phyloP scores from a whole-genome alignment of 1,139 yeast genomes.

The Hemisphaericaspora xylofermentans region DNA sequence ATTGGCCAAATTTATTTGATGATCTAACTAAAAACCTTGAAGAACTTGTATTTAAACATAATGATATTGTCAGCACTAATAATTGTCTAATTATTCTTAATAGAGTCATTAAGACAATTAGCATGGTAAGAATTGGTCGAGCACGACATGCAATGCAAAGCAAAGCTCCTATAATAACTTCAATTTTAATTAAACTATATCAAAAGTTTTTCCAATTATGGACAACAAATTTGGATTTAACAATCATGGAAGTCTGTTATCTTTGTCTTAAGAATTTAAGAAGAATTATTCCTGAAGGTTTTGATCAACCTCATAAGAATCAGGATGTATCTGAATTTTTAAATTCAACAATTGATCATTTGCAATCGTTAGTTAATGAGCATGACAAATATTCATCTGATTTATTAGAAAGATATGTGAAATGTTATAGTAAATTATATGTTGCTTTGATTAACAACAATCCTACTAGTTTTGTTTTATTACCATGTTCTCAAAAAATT shows the following conservation, averaged over 20 bases:
- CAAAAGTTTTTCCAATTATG: slow-evolving; percentile 59
- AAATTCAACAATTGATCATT: slow-evolving; percentile 55
- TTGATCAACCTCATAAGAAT: slow-evolving; percentile 63
- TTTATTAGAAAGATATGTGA: slow-evolving; percentile 65
- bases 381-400: slow-evolving; percentile 58
- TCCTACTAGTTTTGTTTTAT: slow-evolving; percentile 69
- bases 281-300: slow-evolving; percentile 75
- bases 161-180: slow-evolving; percentile 62
- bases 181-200: slow-evolving; percentile 61
- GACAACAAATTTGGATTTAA: slow-evolving; percentile 47
- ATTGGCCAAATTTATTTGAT: slow-evolving; percentile 81
- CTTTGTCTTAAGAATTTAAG: slow-evolving; percentile 72
- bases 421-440: slow-evolving; percentile 75
- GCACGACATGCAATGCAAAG: slow-evolving; percentile 77
- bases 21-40: slow-evolving; percentile 44
- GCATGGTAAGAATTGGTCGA: slow-evolving; percentile 79
- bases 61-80: slow-evolving; percentile 53
- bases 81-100: slow-evolving; percentile 68
- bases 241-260: slow-evolving; percentile 70
- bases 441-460: slow-evolving; percentile 53
- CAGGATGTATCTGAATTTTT: slow-evolving; percentile 62
- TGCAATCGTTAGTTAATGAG: slow-evolving; percentile 53
- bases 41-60: slow-evolving; percentile 45
- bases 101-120: slow-evolving; percentile 71
- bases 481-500: slow-evolving; percentile 64